phyloP scores from a whole-genome alignment of 2,329 filamentous ascomycete species.

The Pseudogymnoascus verrucosus region DNA sequence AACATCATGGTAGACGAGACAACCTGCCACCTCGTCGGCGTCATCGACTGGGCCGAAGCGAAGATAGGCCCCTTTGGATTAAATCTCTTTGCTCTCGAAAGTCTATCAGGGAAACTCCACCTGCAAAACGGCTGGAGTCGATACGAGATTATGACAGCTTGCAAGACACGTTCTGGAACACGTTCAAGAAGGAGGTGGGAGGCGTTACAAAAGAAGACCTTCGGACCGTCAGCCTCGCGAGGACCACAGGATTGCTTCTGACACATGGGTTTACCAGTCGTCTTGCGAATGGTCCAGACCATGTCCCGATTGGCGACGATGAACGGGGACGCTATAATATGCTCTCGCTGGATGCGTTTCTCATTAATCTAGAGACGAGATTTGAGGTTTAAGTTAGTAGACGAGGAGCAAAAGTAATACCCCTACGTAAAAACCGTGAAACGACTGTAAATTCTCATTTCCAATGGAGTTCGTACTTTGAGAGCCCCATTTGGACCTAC shows the following conservation, averaged over 20 bases:
- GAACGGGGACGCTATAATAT: conserved; percentile 33
- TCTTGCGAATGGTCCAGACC: conserved; percentile 29
- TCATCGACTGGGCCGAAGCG: conserved; percentile 37
- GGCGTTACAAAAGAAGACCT: conserved; percentile 23
- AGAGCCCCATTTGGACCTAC: neutral
- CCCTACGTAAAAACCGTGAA: too few species aligned
- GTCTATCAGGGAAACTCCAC: conserved; percentile 30
- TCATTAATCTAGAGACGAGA: conserved; percentile 30
- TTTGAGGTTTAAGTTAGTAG: conserved; percentile 20
- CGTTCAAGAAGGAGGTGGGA: conserved; percentile 26
- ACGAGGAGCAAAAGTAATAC: neutral
- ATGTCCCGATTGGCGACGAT: conserved; percentile 31
- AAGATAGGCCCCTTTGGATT: conserved; percentile 33
- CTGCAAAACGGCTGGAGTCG: conserved; percentile 28
- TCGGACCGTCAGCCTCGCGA: conserved; percentile 26
- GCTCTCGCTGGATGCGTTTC: conserved; percentile 31
- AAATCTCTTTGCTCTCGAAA: conserved; percentile 31
- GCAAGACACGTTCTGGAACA: conserved; percentile 29
- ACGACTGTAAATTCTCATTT: neutral
- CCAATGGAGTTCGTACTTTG: neutral
- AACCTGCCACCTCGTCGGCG: conserved; percentile 31
- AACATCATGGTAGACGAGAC: conserved; percentile 35
- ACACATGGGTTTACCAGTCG: conserved; percentile 33
- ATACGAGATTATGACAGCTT: conserved; percentile 29
- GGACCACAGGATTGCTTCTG: conserved; percentile 28